phyloP scores from a whole-genome alignment of 768 basidiomycete species.

The Leucocoprinus birnbaumii region DNA sequence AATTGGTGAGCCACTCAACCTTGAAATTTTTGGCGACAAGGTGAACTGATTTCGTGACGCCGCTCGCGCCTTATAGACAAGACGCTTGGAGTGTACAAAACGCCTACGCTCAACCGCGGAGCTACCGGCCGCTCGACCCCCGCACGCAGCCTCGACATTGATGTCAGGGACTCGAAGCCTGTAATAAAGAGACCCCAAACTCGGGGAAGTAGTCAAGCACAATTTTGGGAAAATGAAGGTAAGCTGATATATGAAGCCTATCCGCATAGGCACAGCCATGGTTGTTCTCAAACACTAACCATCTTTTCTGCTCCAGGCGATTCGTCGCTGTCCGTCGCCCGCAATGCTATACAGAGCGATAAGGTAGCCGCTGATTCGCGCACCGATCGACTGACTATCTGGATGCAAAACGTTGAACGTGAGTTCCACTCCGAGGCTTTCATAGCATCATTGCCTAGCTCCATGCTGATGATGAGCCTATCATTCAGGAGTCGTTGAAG shows the following conservation, averaged over 20 bases:
- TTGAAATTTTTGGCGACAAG: not conserved
- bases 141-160: constrained; percentile 38
- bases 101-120: constrained; percentile 47
- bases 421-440: constrained; percentile 28
- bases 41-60: not conserved
- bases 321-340: constrained; percentile 51
- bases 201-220: constrained; percentile 20
- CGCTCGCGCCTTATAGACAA: constrained; percentile 42
- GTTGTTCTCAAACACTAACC: not conserved
- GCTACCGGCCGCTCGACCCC: constrained; percentile 41
- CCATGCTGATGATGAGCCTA: not conserved
- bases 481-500: constrained; percentile 74
- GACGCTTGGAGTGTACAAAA: constrained; percentile 65
- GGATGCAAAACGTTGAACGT: constrained; percentile 87
- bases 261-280: constrained; percentile 38
- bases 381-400: constrained; percentile 70
- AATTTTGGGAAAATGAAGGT: constrained; percentile 51
- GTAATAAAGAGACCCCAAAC: constrained; percentile 11
- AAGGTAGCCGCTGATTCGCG: constrained; percentile 50
- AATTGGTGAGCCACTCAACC: constrained; percentile 48
- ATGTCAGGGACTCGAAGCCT: constrained; percentile 17
- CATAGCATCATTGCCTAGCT: not conserved
- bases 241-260: constrained; percentile 15
- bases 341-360: constrained; percentile 50
- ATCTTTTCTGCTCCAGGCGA: constrained; percentile 27